These are phyloP conservation scores for Pseudocercospora eumusae DNA, from an alignment of 2,329 filamentous ascomycete genomes.

Conservation along the genomic window DNA sequence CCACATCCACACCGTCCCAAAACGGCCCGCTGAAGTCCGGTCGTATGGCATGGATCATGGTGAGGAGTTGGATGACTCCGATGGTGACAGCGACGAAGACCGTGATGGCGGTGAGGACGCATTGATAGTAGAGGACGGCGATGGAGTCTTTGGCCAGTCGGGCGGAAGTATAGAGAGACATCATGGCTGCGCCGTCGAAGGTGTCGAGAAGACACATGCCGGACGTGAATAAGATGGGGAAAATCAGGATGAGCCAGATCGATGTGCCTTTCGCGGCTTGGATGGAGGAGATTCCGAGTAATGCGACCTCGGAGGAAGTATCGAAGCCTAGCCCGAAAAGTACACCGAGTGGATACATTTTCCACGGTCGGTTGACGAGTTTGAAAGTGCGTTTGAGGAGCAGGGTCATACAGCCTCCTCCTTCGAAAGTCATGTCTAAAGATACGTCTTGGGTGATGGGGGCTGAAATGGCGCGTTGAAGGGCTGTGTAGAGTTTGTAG, in stretches of 20 bases:
- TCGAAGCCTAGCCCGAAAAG: conserved; percentile 90
- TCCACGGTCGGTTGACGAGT: conserved; percentile 76
- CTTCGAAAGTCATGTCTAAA: conserved; percentile 65
- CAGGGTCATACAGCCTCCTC: conserved; percentile 71
- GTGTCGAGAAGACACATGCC: conserved; percentile 97
- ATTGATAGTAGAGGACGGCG: conserved; percentile 92
- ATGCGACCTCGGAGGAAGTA: conserved; percentile 88
- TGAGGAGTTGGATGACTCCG: conserved; percentile 80
- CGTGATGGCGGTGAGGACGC: conserved; percentile 80
- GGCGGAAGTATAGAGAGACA: conserved; percentile 83
- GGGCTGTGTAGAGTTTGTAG: conserved; percentile 69
- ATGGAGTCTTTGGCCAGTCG: conserved; percentile 76
- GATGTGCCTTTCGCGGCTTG: conserved; percentile 83
- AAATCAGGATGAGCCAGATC: conserved; percentile 92
- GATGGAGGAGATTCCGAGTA: conserved; percentile 85
- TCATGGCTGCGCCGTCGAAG: conserved; percentile 90
- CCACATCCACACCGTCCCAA: conserved; percentile 80
- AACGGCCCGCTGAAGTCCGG: conserved; percentile 74
- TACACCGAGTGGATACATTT: conserved; percentile 90
- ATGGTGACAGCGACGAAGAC: conserved; percentile 83
- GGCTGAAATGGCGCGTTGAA: conserved; percentile 61
- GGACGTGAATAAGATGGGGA: conserved; percentile 85
- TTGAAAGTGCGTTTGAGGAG: conserved; percentile 76
- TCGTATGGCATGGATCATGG: conserved; percentile 69
- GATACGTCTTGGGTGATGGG: conserved; percentile 41